Conservation (phyloP, 2,329 filamentous ascomycete genomes). For the Paecilomyces variotii region DNA sequence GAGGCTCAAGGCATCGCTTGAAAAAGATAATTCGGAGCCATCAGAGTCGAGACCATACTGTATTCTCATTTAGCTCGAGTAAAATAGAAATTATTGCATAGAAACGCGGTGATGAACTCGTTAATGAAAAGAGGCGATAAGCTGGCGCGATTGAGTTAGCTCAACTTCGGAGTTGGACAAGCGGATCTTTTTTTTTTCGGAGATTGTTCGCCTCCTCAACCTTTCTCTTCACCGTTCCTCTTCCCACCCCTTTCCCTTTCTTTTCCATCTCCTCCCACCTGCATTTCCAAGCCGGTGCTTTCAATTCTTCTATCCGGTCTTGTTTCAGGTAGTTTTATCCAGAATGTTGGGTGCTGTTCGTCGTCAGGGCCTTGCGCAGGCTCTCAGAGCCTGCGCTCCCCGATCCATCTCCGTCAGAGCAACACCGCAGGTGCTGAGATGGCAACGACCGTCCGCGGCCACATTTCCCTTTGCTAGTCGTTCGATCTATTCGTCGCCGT, state of each 20-base stretch:
- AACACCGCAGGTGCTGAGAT: constrained; percentile 21
- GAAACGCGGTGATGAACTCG: not conserved
- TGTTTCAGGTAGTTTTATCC: not conserved
- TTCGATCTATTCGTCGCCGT: constrained; percentile 24
- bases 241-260: not conserved
- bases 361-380: constrained; percentile 29
- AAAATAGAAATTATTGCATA: not conserved
- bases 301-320: not conserved
- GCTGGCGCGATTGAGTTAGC: not conserved
- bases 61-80: too few species aligned
- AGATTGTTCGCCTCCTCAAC: not conserved
- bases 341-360: constrained; percentile 33
- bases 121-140: not conserved
- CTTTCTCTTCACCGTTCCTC: not conserved
- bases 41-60: too few species aligned
- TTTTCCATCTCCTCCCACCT: not conserved
- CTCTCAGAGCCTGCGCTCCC: constrained; percentile 25
- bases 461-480: constrained; percentile 12
- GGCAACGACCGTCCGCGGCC: constrained; percentile 14
- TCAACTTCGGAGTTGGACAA: not conserved
- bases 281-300: not conserved
- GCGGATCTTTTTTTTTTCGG: not conserved
- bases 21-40: too few species aligned
- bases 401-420: constrained; percentile 19
- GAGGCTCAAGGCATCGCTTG: too few species aligned